These are phyloP conservation scores for Colletotrichum chrysophilum DNA, from an alignment of 2,329 filamentous ascomycete species.

Conservation along the genomic window DNA sequence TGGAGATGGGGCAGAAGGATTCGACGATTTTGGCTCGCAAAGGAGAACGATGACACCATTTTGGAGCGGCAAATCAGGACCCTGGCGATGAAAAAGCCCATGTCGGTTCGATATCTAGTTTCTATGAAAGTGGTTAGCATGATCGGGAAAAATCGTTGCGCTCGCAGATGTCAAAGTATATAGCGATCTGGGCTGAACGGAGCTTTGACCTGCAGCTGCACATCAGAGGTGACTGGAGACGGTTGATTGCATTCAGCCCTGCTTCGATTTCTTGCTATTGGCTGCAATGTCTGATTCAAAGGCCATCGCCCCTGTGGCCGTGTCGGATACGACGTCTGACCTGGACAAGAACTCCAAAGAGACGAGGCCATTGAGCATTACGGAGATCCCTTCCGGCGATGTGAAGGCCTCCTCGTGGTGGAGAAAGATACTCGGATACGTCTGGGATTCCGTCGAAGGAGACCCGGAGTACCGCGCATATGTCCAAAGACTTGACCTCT, in stretches of 20 bases:
- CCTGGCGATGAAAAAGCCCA: neutral
- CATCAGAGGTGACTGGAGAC: neutral
- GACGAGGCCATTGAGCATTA: neutral
- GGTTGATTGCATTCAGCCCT: neutral
- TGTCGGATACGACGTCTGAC: neutral
- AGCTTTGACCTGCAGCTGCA: neutral
- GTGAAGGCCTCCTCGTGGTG: neutral
- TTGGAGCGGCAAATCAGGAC: neutral
- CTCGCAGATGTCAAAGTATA: neutral
- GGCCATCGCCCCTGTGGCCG: neutral
- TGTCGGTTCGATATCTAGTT: neutral
- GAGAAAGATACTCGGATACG: neutral
- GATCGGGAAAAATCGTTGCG: conserved; percentile 8
- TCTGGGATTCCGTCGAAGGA: conserved; percentile 9
- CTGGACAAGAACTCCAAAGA: neutral
- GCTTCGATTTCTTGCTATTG: neutral
- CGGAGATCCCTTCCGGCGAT: neutral
- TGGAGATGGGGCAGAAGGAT: neutral
- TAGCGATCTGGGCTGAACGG: neutral
- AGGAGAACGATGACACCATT: neutral
- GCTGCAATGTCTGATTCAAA: neutral
- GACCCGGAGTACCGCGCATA: conserved; percentile 6
- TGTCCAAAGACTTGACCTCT: conserved; percentile 1
- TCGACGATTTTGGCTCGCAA: neutral
- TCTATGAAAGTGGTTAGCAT: neutral